Conservation (phyloP, 768 basidiomycete species). For the Suillus hirtellus region DNA sequence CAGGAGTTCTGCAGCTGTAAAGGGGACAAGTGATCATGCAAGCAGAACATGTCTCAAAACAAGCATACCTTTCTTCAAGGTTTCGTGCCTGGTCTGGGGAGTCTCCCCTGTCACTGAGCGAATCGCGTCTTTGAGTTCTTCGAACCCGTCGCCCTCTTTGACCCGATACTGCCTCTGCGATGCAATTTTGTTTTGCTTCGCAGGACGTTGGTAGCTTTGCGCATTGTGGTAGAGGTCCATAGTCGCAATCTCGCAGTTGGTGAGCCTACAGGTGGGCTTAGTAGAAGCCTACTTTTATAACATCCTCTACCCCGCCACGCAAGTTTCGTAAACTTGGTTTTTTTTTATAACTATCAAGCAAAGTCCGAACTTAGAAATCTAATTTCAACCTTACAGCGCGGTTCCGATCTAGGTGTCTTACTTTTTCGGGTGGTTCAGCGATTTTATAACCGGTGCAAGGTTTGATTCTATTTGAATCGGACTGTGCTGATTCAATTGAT, state of each 20-base stretch:
- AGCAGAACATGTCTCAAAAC: too few relatives aligned
- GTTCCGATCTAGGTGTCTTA: too few relatives aligned
- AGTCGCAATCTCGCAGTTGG: too few relatives aligned
- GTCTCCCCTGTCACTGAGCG: conserved; percentile 27
- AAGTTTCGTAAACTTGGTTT: background rate
- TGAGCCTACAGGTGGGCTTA: background rate
- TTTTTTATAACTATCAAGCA: background rate
- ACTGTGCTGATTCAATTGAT: too few relatives aligned
- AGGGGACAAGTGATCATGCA: background rate
- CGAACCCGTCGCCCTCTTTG: conserved; percentile 32
- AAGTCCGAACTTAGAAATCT: too few relatives aligned
- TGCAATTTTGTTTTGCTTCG: conserved; percentile 9
- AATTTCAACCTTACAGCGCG: too few relatives aligned
- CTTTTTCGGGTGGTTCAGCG: too few relatives aligned
- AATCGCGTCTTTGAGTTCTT: conserved; percentile 29
- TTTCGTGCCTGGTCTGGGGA: conserved; percentile 28
- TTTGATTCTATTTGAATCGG: too few relatives aligned
- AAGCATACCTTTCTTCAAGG: conserved; percentile 23
- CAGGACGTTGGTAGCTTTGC: background rate
- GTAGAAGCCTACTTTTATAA: background rate
- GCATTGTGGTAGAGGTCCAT: background rate
- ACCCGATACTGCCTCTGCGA: conserved; percentile 32
- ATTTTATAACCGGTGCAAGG: too few relatives aligned
- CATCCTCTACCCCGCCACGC: background rate
- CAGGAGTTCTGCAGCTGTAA: conserved; percentile 9